phyloP scores from a whole-genome alignment of 805 yeast genomes.

The Yamadazyma endophytica region DNA sequence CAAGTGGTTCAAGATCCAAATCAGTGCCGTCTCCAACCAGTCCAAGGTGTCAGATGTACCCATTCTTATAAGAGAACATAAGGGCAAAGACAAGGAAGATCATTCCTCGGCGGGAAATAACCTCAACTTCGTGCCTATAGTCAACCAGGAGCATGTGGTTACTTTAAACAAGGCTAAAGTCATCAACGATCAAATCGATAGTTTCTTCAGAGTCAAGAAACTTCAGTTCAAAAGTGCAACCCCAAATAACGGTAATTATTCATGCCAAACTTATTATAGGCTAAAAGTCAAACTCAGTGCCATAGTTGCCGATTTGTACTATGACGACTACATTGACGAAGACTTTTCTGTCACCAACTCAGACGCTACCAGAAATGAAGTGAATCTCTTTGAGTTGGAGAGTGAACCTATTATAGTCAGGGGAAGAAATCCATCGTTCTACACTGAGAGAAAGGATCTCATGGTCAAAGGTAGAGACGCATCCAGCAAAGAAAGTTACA shows the following conservation, averaged over 20 bases:
- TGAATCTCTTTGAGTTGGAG: constrained; percentile 23
- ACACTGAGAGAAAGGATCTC: constrained; percentile 49
- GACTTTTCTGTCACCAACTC: constrained; percentile 16
- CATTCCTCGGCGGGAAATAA: constrained; percentile 1
- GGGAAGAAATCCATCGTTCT: constrained; percentile 61
- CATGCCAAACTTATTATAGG: constrained; percentile 44
- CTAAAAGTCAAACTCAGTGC: constrained; percentile 30
- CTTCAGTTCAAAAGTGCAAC: constrained; percentile 50
- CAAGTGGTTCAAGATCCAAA: constrained; percentile 34
- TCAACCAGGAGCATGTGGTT: constrained; percentile 20
- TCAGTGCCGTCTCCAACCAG: constrained; percentile 32
- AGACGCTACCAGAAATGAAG: constrained; percentile 24
- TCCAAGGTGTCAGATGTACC: constrained; percentile 27
- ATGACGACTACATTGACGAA: constrained; percentile 34
- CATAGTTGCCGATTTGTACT: constrained; percentile 34
- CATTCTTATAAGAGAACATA: constrained; percentile 21
- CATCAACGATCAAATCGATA: constrained; percentile 20
- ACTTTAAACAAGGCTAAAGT: constrained; percentile 21
- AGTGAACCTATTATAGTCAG: constrained; percentile 52
- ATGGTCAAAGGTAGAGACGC: constrained; percentile 28
- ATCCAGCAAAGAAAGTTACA: constrained; percentile 15
- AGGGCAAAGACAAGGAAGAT: constrained; percentile 10
- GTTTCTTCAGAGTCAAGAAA: constrained; percentile 33
- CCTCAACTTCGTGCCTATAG: too few relatives aligned
- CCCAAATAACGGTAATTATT: constrained; percentile 46